A percentile compares a stretch with the other conserved stretches of the same genome.
Conservation (phyloP, 2,329 filamentous ascomycete species). For the Lachnellula hyalina region DNA sequence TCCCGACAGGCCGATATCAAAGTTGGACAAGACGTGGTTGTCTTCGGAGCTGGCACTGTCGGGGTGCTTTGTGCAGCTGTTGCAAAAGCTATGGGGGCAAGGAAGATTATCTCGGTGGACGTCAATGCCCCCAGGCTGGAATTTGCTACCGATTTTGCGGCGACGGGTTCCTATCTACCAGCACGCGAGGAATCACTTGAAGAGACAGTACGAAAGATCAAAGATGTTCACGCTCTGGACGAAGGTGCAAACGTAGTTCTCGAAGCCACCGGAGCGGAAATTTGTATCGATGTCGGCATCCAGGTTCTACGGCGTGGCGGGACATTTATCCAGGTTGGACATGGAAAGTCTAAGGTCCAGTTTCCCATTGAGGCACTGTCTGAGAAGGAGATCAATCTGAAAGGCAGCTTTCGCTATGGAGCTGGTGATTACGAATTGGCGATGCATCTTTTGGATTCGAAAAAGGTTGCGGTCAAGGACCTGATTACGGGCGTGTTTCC, state of each 20-base stretch:
- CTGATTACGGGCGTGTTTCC: conserved; percentile 36
- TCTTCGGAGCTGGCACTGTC: conserved; percentile 47
- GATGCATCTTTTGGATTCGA: conserved; percentile 37
- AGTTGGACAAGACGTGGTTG: conserved; percentile 38
- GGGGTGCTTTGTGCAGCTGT: conserved; percentile 43
- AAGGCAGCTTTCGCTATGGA: conserved; percentile 48
- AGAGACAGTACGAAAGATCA: conserved; percentile 36
- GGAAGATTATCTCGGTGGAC: conserved; percentile 43
- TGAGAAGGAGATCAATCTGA: conserved; percentile 42
- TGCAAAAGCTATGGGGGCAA: conserved; percentile 40
- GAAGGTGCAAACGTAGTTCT: conserved; percentile 46
- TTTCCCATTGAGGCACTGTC: conserved; percentile 48
- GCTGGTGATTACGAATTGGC: conserved; percentile 45
- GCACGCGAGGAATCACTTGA: conserved; percentile 33
- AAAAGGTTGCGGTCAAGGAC: conserved; percentile 24
- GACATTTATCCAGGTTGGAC: conserved; percentile 45
- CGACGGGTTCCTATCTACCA: conserved; percentile 3
- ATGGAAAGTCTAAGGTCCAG: conserved; percentile 30
- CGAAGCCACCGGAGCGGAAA: conserved; percentile 42
- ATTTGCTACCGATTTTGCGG: conserved; percentile 37
- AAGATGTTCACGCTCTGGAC: conserved; percentile 34
- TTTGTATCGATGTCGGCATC: conserved; percentile 44
- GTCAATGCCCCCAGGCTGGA: conserved; percentile 37
- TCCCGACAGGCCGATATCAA: conserved; percentile 37
- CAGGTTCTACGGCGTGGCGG: conserved; percentile 41